Evolutionary conservation across 208 protist genomes (phyloP).

Genomic region (Acanthamoeba quina): DNA sequence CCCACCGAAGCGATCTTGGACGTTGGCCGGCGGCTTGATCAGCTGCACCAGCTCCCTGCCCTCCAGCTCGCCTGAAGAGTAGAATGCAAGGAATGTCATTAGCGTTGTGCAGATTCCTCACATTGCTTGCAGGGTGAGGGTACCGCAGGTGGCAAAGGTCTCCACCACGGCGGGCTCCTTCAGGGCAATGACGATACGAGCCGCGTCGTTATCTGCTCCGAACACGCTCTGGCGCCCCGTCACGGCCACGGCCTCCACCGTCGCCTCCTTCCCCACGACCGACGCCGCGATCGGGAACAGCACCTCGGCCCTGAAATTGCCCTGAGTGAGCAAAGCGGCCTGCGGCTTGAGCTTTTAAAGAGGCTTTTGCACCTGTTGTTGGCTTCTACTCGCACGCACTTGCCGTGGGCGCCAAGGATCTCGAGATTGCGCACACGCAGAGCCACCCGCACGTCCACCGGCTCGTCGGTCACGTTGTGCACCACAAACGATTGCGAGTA

Average conservation of each 20-base stretch:
- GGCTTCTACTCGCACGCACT: slow-evolving; percentile 37
- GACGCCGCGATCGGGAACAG: slow-evolving; percentile 12
- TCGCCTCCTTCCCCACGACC: background rate
- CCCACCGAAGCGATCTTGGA: slow-evolving; percentile 70
- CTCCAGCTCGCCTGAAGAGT: background rate
- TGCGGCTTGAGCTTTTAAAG: background rate
- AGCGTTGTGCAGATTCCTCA: background rate
- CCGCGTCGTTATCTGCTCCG: slow-evolving; percentile 52
- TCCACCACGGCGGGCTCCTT: slow-evolving; percentile 54
- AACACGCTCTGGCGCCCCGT: background rate
- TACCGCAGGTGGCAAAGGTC: slow-evolving; percentile 76
- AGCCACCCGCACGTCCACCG: slow-evolving; percentile 33
- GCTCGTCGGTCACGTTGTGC: slow-evolving; percentile 49
- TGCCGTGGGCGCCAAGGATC: slow-evolving; percentile 4
- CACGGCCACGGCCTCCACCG: slow-evolving; percentile 36
- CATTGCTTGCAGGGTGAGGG: background rate
- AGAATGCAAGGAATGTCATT: background rate
- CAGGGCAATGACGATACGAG: slow-evolving; percentile 5
- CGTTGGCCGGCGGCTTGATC: slow-evolving; percentile 57
- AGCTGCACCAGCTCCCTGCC: background rate
- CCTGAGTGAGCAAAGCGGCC: background rate
- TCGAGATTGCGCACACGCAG: slow-evolving; percentile 3
- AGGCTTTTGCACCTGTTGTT: slow-evolving; percentile 39
- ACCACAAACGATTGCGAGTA: slow-evolving; percentile 58
- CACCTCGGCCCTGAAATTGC: background rate